These are phyloP conservation scores for Malassezia obtusa DNA, from an alignment of 1,284 basidiomycete species.

Conservation along the genomic window DNA sequence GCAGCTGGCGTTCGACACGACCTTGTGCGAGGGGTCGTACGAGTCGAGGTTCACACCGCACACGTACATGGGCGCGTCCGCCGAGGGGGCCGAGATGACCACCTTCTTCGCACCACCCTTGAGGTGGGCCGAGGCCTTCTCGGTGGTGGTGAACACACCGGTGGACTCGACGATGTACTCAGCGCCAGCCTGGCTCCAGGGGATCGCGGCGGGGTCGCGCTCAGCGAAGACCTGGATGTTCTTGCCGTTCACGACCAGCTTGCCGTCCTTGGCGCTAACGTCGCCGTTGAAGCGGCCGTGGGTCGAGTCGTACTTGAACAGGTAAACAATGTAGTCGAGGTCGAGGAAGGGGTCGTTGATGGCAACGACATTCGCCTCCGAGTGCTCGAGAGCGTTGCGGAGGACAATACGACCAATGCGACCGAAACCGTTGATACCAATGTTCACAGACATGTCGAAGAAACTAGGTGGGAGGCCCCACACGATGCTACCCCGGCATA, in stretches of 20 bases:
- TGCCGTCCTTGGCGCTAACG: slow-evolving; percentile 74
- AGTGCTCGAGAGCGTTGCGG: slow-evolving; percentile 58
- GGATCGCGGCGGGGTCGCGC: slow-evolving; percentile 76
- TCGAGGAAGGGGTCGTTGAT: slow-evolving; percentile 73
- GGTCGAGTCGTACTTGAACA: slow-evolving; percentile 99
- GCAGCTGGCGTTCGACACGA: slow-evolving; percentile 98
- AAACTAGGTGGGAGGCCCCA: neutral
- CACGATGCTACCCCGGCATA: neutral
- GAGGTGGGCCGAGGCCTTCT: slow-evolving; percentile 82
- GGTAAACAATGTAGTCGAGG: slow-evolving; percentile 62
- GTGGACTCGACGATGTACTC: slow-evolving; percentile 96
- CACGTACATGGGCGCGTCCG: slow-evolving; percentile 85
- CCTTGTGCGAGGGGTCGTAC: slow-evolving; percentile 79
- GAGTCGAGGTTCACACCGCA: slow-evolving; percentile 86
- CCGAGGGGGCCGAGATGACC: slow-evolving; percentile 96
- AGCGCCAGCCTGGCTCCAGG: slow-evolving; percentile 71
- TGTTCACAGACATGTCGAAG: slow-evolving; percentile 7
- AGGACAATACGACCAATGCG: slow-evolving; percentile 63
- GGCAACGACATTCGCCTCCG: slow-evolving; percentile 36
- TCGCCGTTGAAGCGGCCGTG: slow-evolving; percentile 89
- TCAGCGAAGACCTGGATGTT: slow-evolving; percentile 68
- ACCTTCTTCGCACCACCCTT: slow-evolving; percentile 99
- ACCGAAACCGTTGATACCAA: slow-evolving; percentile 33
- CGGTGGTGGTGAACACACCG: slow-evolving; percentile 93
- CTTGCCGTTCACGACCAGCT: slow-evolving; percentile 78